Conservation (phyloP, 768 basidiomycete species). For the Phanerochaete carnosa region DNA sequence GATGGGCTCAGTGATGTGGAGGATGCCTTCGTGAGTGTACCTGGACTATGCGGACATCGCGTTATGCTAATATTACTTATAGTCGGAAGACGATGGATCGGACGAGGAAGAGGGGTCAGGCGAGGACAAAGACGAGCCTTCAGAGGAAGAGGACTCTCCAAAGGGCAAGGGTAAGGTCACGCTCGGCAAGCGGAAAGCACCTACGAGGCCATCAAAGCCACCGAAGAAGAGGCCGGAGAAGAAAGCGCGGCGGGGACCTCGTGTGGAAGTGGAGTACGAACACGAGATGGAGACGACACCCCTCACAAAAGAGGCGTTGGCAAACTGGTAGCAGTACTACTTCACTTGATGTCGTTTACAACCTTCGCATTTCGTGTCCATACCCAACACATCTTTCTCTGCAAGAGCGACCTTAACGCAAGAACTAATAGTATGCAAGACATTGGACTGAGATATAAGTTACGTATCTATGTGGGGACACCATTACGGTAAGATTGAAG, state of each 20-base stretch:
- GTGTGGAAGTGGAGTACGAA: constrained; percentile 96
- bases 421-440: not conserved
- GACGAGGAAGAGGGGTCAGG: constrained; percentile 44
- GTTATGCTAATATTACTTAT: not conserved
- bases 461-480: not conserved
- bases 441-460: too few species aligned
- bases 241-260: constrained; percentile 68
- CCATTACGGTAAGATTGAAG: not conserved
- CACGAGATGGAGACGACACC: constrained; percentile 69
- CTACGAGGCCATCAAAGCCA: constrained; percentile 37
- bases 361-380: not conserved
- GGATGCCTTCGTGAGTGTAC: constrained; percentile 53
- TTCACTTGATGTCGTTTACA: not conserved
- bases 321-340: constrained; percentile 21
- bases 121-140: constrained; percentile 39
- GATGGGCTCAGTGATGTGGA: constrained; percentile 63
- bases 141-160: constrained; percentile 37
- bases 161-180: constrained; percentile 35
- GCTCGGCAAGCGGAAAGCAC: constrained; percentile 68
- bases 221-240: constrained; percentile 56
- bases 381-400: not conserved
- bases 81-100: constrained; percentile 33
- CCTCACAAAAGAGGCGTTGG: constrained; percentile 26
- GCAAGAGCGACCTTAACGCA: not conserved
- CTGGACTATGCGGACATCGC: not conserved